A percentile compares a stretch with the other conserved stretches of the same genome.
phyloP scores from a whole-genome alignment of 2,329 filamentous ascomycete genomes.

The Cytospora schulzeri region DNA sequence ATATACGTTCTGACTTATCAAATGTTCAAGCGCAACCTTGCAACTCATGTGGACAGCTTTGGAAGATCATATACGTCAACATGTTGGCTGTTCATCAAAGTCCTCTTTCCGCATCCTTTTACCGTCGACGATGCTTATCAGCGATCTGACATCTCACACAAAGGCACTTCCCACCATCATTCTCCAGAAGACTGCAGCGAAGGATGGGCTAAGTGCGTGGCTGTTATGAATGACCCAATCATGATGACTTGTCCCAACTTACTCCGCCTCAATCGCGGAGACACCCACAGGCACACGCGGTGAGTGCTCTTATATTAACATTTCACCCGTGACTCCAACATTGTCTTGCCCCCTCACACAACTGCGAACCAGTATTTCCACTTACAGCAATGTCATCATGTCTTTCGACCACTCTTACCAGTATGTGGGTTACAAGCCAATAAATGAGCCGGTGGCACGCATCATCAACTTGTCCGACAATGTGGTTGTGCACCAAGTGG shows the following conservation, averaged over 20 bases:
- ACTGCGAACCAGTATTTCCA: background rate
- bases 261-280: constrained; percentile 17
- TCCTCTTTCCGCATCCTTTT: background rate
- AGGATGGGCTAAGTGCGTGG: too few species aligned
- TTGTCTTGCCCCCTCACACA: background rate
- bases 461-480: constrained; percentile 25
- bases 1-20: too few species aligned
- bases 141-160: background rate
- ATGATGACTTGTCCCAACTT: constrained; percentile 5
- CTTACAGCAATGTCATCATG: background rate
- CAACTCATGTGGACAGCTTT: too few species aligned
- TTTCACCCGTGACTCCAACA: constrained; percentile 1
- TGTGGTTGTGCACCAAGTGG: constrained; percentile 22
- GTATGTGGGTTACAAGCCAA: background rate
- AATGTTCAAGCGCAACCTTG: too few species aligned
- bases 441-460: background rate
- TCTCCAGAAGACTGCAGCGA: too few species aligned
- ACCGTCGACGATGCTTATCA: background rate
- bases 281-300: constrained; percentile 8
- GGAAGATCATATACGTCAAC: too few species aligned
- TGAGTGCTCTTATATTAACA: constrained; percentile 10
- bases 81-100: background rate
- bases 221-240: background rate
- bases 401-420: background rate
- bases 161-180: background rate